Evolutionary conservation across 2,329 filamentous ascomycete genomes (phyloP), one percentile per base, ranked within the genome.

Genomic region (Diplocarpon mali): DNA sequence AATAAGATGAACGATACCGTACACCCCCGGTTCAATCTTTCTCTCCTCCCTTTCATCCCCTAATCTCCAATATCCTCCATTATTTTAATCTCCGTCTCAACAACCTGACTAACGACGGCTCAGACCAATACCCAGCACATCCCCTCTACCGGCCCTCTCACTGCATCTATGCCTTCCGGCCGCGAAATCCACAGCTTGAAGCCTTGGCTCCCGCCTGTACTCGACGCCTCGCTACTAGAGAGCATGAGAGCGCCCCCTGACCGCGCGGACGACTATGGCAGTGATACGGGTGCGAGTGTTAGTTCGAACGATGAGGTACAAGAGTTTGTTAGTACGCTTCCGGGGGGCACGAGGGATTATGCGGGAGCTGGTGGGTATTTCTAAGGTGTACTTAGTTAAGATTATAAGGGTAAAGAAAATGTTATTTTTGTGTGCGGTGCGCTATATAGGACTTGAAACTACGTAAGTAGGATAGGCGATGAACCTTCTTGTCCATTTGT

Each of bases 1-100:
- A 78, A 77, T 50, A 92, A 88, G 66, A 78, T 88, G 65, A 98
- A 98, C 60, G 87, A 95, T 63, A 94, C 85, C 14, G 85, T 93
- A 66, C 67, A 24, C 20, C 20, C 20, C 20, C 20, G 3, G 7
- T 24, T 24, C 20, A 24, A 3, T 4, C 7, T 24, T 24, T 7
- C 4, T 24, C 20, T 24, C 20, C 20, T 24, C 20, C 7, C 20
- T 4, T 24, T 24, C 20, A 3, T 24, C 20, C 20, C 7, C 20
- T 24, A 3, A 24, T 7, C 20, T 24, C 4, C 20, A 24, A 24
- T 24, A 24, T 24, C 20, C 7, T 24, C 20, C 7, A 4, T 24
- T 7, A 77, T 63, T 44, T 46, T 16, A 15, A n/a, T 14, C 10
- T 32, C 30, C 30, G 4, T 32, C n/a, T 32, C 10, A 9, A 32